These are phyloP conservation scores for Aspergillus fischeri DNA, from an alignment of 2,329 filamentous ascomycete species.

Conservation along the genomic window DNA sequence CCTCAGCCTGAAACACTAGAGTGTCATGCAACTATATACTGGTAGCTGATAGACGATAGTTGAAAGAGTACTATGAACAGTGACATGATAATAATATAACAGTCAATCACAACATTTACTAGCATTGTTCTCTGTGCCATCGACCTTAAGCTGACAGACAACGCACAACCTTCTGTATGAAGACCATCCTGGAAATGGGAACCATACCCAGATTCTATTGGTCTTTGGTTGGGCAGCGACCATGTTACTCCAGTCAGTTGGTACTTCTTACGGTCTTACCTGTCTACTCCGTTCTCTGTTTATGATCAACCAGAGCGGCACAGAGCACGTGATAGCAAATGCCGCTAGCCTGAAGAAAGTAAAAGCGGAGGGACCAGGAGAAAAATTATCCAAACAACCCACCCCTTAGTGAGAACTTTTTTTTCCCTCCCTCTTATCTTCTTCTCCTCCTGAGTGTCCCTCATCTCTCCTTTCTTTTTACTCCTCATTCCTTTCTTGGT, in stretches of 20 bases:
- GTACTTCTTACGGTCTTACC: too few relatives aligned
- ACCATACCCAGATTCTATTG: not conserved
- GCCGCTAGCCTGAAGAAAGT: not conserved
- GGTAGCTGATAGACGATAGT: not conserved
- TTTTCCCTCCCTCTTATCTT: constrained; percentile 10
- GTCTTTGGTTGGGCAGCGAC: not conserved
- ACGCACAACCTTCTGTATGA: not conserved
- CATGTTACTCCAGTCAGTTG: not conserved
- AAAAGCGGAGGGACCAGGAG: not conserved
- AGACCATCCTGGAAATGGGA: not conserved
- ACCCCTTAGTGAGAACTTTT: constrained; percentile 16
- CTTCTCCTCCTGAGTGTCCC: constrained; percentile 10
- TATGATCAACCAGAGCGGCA: not conserved
- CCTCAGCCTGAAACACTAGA: not conserved
- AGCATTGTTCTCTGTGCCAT: not conserved
- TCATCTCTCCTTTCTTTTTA: constrained; percentile 16
- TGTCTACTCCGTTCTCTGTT: too few relatives aligned
- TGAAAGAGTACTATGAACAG: not conserved
- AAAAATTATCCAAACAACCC: constrained; percentile 7
- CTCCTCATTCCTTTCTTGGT: constrained; percentile 19
- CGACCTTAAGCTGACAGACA: not conserved
- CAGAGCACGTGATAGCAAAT: not conserved
- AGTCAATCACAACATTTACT: not conserved
- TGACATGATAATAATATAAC: not conserved
- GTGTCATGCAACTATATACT: not conserved